Conservation (phyloP, 305 asterid genomes). For the Fraxinus sp. region DNA sequence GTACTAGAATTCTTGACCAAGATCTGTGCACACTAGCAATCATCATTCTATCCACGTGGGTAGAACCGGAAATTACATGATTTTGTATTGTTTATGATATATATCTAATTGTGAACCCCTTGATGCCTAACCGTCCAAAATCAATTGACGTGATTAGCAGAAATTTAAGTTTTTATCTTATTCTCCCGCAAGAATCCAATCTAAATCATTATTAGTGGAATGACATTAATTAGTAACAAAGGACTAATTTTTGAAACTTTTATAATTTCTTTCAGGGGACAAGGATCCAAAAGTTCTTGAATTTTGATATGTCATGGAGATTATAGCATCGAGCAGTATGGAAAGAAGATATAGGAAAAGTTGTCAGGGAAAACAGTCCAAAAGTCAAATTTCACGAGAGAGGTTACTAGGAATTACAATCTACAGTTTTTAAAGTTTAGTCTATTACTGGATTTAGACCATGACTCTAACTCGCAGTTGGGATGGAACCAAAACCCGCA, state of each 20-base stretch:
- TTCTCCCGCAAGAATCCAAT: slow-evolving; percentile 41
- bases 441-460: slow-evolving; percentile 31
- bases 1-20: slow-evolving; percentile 20
- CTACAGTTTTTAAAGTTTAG: slow-evolving; percentile 33
- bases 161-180: slow-evolving; percentile 25
- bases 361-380: slow-evolving; percentile 33
- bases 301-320: slow-evolving; percentile 36
- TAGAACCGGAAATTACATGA: slow-evolving; percentile 32
- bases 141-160: slow-evolving; percentile 44
- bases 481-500: slow-evolving; percentile 25
- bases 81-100: slow-evolving; percentile 35
- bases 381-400: slow-evolving; percentile 61
- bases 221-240: slow-evolving; percentile 33
- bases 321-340: slow-evolving; percentile 38
- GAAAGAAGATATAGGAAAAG: slow-evolving; percentile 30
- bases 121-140: slow-evolving; percentile 36
- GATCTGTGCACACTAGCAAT: slow-evolving; percentile 24
- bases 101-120: slow-evolving; percentile 27
- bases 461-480: slow-evolving; percentile 35
- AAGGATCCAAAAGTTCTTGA: slow-evolving; percentile 51
- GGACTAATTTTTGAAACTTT: slow-evolving; percentile 15
- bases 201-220: slow-evolving; percentile 44
- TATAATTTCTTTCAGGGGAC: slow-evolving; percentile 30
- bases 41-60: slow-evolving; percentile 39
- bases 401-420: slow-evolving; percentile 39